Evolutionary conservation across 108 stramenopile species (phyloP).

Genomic region (Cyclostephanos tholiformis): DNA sequence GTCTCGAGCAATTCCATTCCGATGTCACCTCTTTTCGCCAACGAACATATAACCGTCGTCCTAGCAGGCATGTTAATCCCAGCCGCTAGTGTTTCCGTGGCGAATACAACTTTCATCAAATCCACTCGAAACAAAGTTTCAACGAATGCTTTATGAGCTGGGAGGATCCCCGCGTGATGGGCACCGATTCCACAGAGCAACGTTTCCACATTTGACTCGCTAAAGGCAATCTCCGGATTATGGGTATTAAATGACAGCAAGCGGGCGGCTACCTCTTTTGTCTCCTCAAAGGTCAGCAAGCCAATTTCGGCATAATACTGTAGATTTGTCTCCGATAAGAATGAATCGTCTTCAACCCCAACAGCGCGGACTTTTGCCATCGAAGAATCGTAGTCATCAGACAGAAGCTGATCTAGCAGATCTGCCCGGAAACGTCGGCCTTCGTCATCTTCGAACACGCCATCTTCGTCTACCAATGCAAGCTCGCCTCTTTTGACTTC

Average conservation of each 20-base stretch:
- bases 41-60: constrained; percentile 85
- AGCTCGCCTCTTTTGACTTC: constrained; percentile 39
- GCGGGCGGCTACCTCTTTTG: constrained; percentile 62
- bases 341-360: constrained; percentile 48
- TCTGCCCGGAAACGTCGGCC: constrained; percentile 71
- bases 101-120: constrained; percentile 91
- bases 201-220: constrained; percentile 57
- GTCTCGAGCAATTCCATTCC: constrained; percentile 77
- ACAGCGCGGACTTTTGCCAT: constrained; percentile 14
- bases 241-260: constrained; percentile 72
- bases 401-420: constrained; percentile 48
- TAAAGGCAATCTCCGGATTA: constrained; percentile 78
- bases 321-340: constrained; percentile 60
- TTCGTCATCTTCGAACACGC: constrained; percentile 54
- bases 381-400: constrained; percentile 42
- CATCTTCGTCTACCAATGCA: constrained; percentile 34
- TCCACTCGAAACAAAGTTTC: constrained; percentile 84
- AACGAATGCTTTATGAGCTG: constrained; percentile 90
- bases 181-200: constrained; percentile 83
- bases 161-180: constrained; percentile 92
- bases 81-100: constrained; percentile 96
- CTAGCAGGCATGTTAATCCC: constrained; percentile 89
- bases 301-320: constrained; percentile 67
- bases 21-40: constrained; percentile 82
- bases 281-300: constrained; percentile 66